These are phyloP conservation scores for Flaveria linearis DNA, from an alignment of 129 eudicot genomes.

Conservation along the genomic window DNA sequence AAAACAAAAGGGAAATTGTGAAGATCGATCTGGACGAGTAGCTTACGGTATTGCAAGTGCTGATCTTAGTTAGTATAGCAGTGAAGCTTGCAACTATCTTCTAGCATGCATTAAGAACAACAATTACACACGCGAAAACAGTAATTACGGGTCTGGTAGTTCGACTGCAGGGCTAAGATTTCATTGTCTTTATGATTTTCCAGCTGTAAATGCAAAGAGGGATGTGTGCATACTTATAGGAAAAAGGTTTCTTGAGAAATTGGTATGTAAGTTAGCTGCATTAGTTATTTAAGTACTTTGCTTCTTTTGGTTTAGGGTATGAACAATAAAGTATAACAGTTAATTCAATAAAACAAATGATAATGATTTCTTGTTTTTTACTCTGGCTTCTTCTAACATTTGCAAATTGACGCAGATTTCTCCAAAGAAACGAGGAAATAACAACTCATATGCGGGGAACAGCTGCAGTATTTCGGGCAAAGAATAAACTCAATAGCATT, in stretches of 20 bases:
- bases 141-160: no score
- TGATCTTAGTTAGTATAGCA: not conserved
- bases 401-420: slow-evolving; percentile 20
- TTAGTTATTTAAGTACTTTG: not conserved
- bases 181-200: no score
- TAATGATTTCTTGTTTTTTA: slow-evolving; percentile 5
- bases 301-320: not conserved
- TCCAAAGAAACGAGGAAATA: slow-evolving; percentile 4
- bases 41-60: not conserved
- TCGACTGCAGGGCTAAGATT: no score
- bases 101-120: not conserved
- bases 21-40: not conserved
- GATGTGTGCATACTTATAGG: not conserved
- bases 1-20: not conserved
- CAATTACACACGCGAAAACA: no score
- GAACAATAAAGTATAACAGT: not conserved
- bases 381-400: not conserved
- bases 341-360: not conserved
- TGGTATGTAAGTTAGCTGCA: not conserved
- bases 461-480: slow-evolving; percentile 26
- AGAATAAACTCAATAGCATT: slow-evolving; percentile 34
- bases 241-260: no score
- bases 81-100: not conserved
- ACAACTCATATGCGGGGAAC: slow-evolving; percentile 43
- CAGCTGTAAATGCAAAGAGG: not conserved